These are phyloP conservation scores for Plenodomus biglobosus DNA, from an alignment of 2,329 filamentous ascomycete genomes.

Conservation along the genomic window DNA sequence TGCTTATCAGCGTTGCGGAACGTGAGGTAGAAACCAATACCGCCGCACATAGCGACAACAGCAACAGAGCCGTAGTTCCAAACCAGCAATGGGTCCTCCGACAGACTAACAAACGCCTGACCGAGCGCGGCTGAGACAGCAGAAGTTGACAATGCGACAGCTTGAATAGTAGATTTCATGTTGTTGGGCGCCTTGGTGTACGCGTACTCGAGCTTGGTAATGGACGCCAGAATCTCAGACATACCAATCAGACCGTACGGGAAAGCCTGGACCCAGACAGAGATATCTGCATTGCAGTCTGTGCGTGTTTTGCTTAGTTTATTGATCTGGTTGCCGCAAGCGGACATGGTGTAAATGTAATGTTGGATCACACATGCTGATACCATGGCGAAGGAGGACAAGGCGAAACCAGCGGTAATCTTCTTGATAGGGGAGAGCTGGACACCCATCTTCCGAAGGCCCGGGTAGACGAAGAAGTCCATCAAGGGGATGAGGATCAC, in stretches of 20 bases:
- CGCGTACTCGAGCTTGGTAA: slow-evolving; percentile 68
- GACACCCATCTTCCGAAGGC: slow-evolving; percentile 65
- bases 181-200: slow-evolving; percentile 57
- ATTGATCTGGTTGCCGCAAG: slow-evolving; percentile 33
- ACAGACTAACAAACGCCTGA: slow-evolving; percentile 35
- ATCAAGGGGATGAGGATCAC: slow-evolving; percentile 66
- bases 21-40: slow-evolving; percentile 34
- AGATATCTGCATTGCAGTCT: slow-evolving; percentile 50
- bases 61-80: slow-evolving; percentile 39
- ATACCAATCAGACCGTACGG: slow-evolving; percentile 59
- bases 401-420: slow-evolving; percentile 69
- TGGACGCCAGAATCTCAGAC: slow-evolving; percentile 65
- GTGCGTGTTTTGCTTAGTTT: slow-evolving; percentile 42
- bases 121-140: slow-evolving; percentile 37
- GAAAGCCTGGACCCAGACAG: slow-evolving; percentile 59
- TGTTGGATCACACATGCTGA: slow-evolving; percentile 60
- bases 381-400: slow-evolving; percentile 63
- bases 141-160: slow-evolving; percentile 40
- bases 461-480: slow-evolving; percentile 67
- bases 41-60: slow-evolving; percentile 36
- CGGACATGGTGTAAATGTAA: slow-evolving; percentile 50
- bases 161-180: slow-evolving; percentile 54
- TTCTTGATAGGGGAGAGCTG: slow-evolving; percentile 74
- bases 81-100: slow-evolving; percentile 36
- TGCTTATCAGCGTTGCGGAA: slow-evolving; percentile 38